phyloP scores from a whole-genome alignment of 768 basidiomycete species.

The Naematelia aurantialba region DNA sequence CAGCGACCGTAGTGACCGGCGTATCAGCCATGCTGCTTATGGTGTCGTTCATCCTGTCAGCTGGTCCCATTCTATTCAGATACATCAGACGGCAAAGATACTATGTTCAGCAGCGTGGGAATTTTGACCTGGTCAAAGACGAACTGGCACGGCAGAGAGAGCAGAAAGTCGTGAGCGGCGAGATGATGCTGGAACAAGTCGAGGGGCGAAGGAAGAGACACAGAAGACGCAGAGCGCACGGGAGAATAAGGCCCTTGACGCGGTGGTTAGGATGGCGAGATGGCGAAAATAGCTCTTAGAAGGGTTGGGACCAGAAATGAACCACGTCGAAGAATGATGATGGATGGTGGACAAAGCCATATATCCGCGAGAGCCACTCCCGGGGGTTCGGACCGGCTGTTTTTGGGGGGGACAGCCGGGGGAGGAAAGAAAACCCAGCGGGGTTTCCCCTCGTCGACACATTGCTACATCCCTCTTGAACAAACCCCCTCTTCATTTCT shows the following conservation, averaged over 20 bases:
- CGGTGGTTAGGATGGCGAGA: conserved; percentile 7
- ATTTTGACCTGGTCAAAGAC: conserved; percentile 12
- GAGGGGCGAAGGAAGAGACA: neutral
- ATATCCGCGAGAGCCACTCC: no score
- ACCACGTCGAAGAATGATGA: no score
- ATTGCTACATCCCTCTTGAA: no score
- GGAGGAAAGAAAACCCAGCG: no score
- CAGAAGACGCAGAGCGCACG: neutral
- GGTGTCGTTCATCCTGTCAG: conserved; percentile 17
- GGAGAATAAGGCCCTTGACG: neutral
- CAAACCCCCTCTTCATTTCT: neutral
- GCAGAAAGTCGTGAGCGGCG: neutral
- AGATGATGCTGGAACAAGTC: neutral
- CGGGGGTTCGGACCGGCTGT: no score
- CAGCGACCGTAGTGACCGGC: conserved; percentile 11
- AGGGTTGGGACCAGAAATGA: no score
- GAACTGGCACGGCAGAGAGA: conserved; percentile 2
- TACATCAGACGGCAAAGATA: conserved; percentile 16
- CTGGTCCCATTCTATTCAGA: conserved; percentile 15
- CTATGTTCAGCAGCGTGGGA: conserved; percentile 10
- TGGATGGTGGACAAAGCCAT: no score
- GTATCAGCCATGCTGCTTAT: conserved; percentile 12
- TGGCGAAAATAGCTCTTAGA: neutral
- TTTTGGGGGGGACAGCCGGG: no score
- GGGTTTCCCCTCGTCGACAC: no score